Conservation (phyloP, 306 rosid genomes). For the Corylus americana region DNA sequence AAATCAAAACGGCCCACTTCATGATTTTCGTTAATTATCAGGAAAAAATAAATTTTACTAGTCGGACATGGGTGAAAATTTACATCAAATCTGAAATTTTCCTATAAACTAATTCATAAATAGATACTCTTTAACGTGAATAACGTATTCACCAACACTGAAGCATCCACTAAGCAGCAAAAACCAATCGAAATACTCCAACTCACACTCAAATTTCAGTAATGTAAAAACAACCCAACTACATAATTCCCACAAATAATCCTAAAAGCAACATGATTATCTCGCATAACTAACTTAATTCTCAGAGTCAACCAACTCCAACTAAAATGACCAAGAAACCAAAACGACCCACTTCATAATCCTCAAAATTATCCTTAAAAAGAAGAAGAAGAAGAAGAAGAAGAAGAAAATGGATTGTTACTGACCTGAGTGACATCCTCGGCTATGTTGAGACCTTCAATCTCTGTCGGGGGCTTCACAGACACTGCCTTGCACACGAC, state of each 20-base stretch:
- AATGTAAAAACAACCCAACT: background rate
- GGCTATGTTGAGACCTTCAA: conserved; percentile 91
- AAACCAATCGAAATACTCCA: background rate
- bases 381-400: background rate
- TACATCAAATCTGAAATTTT: background rate
- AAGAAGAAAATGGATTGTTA: background rate
- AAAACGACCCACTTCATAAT: background rate
- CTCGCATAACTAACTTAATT: background rate
- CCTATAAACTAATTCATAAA: background rate
- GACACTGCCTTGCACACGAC: conserved; percentile 73
- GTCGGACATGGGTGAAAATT: background rate
- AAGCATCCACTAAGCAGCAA: background rate
- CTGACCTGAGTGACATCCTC: conserved; percentile 76
- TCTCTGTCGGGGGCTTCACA: conserved; percentile 48
- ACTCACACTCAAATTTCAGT: background rate
- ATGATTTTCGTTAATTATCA: too few species aligned
- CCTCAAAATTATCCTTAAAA: background rate
- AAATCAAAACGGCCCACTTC: background rate
- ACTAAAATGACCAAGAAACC: background rate
- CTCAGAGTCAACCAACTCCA: background rate
- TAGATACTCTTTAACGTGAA: background rate
- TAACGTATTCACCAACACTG: background rate
- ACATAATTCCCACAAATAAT: background rate
- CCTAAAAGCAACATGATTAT: background rate
- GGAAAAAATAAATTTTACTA: too few species aligned